Base-by-base conservation (phyloP, 2,329 filamentous ascomycete species). In the Xylariaceae sp. region DNA sequence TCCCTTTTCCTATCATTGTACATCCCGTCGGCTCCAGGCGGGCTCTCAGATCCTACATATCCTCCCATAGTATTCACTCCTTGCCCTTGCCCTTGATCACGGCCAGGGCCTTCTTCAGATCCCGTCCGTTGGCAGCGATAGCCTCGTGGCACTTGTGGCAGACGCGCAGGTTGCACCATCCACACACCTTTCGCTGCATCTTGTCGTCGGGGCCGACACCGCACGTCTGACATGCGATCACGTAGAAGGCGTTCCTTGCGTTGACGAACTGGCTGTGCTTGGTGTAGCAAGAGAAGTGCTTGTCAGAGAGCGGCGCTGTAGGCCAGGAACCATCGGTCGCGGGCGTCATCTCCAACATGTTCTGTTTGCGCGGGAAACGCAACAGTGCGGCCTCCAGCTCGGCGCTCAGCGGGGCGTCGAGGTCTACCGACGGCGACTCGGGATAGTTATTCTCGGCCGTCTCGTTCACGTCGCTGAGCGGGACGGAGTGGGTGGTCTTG, bases 191-290 rank as follows among this genome's bases (percentile, higher is more conserved):
- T 28, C 75, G 69, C 47, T 68, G 60, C 34, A 68, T 64, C 6
- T 55, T 51, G 43, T 78, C 72, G 37, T 64, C 61, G 43, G 62
- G 64, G 39, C 66, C 64, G 42, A 62, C 64, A 39, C 66, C 65
- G 57, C 77, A 81, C 3, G 70, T 66, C 57, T 77, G 72, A 55
- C 77, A 81, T 9, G 72, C 65, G 16, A 79, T 63, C 2, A 75
- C 66, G 52, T 78, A 73, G 51, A 68, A 56, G 35, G 54, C 59
- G 56, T 80, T 79, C 45, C 62, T 61, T 39, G 69, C 67, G 29
- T 66, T 60, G 40, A 71, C 64, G 70, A 79, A 74, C 35, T 59
- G 64, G 35, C 55, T 56, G 54, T 81, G 77, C 3, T 57, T 55
- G 31, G 69, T 67, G 42, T 72, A 66, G 57, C 77, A 81, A 42